These are phyloP conservation scores for Biscogniauxia sp. DNA, from an alignment of 2,329 filamentous ascomycete genomes.

Conservation along the genomic window DNA sequence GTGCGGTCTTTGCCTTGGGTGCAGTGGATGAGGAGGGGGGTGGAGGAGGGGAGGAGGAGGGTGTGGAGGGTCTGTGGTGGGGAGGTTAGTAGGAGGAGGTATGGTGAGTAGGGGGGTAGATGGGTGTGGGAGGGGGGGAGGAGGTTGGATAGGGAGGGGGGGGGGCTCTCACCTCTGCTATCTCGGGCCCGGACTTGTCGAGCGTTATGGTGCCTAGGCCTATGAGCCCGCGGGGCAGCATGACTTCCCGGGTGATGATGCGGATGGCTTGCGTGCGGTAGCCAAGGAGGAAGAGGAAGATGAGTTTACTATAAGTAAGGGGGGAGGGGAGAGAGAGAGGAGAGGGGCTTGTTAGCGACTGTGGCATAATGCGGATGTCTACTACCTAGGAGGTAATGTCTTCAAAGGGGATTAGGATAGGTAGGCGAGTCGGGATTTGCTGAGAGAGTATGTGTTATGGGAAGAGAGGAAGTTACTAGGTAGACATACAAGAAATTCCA, in stretches of 20 bases:
- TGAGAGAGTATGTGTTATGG: neutral
- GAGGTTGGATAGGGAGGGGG: conserved; percentile 6
- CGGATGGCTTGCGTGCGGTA: conserved; percentile 67
- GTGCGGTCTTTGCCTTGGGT: conserved; percentile 88
- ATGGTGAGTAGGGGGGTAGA: neutral
- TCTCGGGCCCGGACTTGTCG: conserved; percentile 62
- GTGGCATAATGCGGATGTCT: too few relatives aligned
- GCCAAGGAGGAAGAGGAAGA: conserved; percentile 57
- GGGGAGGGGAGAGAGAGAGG: too few relatives aligned
- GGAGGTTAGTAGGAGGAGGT: neutral
- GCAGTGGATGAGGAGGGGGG: conserved; percentile 75
- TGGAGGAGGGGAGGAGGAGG: conserved; percentile 45
- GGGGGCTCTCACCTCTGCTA: conserved; percentile 41
- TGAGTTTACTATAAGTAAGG: conserved; percentile 47
- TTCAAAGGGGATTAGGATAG: too few relatives aligned
- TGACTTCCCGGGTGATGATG: conserved; percentile 67
- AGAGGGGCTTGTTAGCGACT: neutral
- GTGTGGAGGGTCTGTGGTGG: conserved; percentile 45
- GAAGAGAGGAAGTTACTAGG: neutral
- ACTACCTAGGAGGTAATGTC: too few relatives aligned
- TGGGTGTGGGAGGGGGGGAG: conserved; percentile 7
- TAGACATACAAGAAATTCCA: conserved; percentile 56
- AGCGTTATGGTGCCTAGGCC: conserved; percentile 70
- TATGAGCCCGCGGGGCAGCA: conserved; percentile 68
- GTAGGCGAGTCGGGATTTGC: too few relatives aligned